Base-by-base conservation (phyloP, 2,329 filamentous ascomycete species). In the Elsinoe australis region DNA sequence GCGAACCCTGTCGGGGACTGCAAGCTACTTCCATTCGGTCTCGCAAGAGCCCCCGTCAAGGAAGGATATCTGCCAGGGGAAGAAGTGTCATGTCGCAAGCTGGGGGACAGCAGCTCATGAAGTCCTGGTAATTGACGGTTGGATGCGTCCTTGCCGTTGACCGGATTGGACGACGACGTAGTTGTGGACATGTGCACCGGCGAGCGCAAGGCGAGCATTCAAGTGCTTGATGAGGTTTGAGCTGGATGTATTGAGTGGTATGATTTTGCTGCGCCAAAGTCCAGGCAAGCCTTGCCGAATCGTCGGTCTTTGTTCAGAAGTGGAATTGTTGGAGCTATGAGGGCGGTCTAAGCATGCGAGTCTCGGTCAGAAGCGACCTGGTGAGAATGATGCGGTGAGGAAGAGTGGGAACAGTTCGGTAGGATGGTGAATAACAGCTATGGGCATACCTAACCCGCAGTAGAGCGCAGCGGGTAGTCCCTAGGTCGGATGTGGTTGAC, bases 381-480 rank as follows among this genome's bases (percentile, higher is more conserved):
- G 7, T 29, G 26, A 12, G 7, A 29, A 6, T n/a, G n/a, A n/a
- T n/a, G n/a, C n/a, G n/a, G 26, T 7, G 26, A 29, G 26, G 26
- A 29, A 29, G 26, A 29, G 26, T 29, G 12, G 26, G 26, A 29
- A 29, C 26, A 12, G 12, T 12, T 7, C 26, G 26, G 26, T 6
- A 12, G 7, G 12, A 12, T 29, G 26, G 12, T 29, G 26, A 31
- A 31, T 44, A 26, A 44, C 39, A 44, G 24, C 10, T 21, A 44
- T 29, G 39, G 24, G 24, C 39, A 44, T 44, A 26, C 39, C 39
- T 44, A 31, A 44, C 39, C 39, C 39, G 39, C 26, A 44, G 26
- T 44, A 10, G 22, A 44, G 39, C 39, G 31, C 39, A 26, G 39
- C 19, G 22, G 39, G 19, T 24, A 26, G 29, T 44, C 39, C 39